A percentile compares a stretch with the other conserved stretches of the same genome.
Evolutionary conservation across 2,329 filamentous ascomycete species (phyloP).

Genomic region (Alternaria infectoria): DNA sequence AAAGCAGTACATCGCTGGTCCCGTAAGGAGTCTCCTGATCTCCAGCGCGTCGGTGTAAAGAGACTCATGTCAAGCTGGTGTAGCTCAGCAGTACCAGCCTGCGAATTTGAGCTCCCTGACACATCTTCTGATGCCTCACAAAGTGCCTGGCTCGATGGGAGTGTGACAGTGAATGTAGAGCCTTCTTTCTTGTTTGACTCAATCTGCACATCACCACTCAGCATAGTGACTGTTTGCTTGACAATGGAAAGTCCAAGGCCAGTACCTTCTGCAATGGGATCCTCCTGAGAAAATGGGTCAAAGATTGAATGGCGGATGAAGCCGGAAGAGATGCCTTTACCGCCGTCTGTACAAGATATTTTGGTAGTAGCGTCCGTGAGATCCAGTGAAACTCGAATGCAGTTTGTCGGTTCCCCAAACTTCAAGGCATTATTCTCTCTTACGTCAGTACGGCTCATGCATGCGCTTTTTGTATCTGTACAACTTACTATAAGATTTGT

Average conservation of each 20-base stretch:
- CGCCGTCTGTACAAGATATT: background rate
- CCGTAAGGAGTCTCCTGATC: background rate
- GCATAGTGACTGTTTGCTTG: conserved; percentile 5
- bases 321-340: conserved; percentile 2
- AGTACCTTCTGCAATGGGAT: conserved; percentile 4
- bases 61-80: background rate
- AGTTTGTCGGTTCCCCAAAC: background rate
- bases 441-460: background rate
- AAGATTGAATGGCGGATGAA: conserved; percentile 10
- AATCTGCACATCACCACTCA: background rate
- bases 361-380: background rate
- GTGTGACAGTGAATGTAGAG: conserved; percentile 3
- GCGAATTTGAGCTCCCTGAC: background rate
- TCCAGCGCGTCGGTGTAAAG: conserved; percentile 3
- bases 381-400: conserved; percentile 8
- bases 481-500: conserved; percentile 7
- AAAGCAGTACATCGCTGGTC: background rate
- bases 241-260: conserved; percentile 13
- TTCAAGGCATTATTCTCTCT: conserved; percentile 7
- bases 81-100: background rate
- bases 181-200: conserved; percentile 5
- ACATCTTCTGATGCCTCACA: background rate
- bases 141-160: background rate
- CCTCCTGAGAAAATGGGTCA: conserved; percentile 10
- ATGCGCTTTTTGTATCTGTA: background rate